Base-by-base conservation (phyloP, 345 rosid species). In the Diplotaxis tenuifolia region DNA sequence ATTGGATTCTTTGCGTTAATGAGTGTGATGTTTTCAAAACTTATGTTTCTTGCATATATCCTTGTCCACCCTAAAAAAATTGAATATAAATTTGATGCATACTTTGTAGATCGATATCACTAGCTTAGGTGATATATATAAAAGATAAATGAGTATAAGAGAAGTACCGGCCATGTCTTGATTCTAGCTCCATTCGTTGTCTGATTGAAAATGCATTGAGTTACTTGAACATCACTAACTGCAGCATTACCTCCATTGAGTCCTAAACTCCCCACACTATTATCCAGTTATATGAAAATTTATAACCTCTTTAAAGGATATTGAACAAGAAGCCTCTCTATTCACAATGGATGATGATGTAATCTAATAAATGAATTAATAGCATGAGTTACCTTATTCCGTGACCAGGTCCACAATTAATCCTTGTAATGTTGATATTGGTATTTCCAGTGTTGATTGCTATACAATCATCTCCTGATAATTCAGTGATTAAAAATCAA, bases 351-450 rank as follows among this genome's bases (percentile, higher is more conserved):
- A 45, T 45, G 9, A 15, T 45, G 19, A n/a, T 45, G 52, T 45
- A 45, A 38, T 9, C 29, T 10, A 27, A 19, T 0, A n/a, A 27
- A 9, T 31, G 19, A 56, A 57, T 15, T 29, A 74, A 32, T 15
- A 56, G 3, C 3, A 57, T 28, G 6, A 57, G 9, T 18, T 67
- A 75, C 79, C 79, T 75, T 54, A 75, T 75, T 21, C 79, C 79
- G 55, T 75, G 79, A 62, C 79, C 79, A 38, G 75, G 75, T 62
- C 79, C 79, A 62, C 79, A 75, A 0, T 54, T 63, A 38, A 75
- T 31, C 9, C 53, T 27, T 40, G 65, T 62, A 36, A 75, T 69
- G 70, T 70, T 76, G 12, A 76, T 70, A 76, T 56, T 63, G 3
- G 22, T 29, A 69, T 15, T 62, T 29, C 79, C 75, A 9, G 42